Conservation (phyloP, 306 rosid genomes). For the Vigna angularis region DNA sequence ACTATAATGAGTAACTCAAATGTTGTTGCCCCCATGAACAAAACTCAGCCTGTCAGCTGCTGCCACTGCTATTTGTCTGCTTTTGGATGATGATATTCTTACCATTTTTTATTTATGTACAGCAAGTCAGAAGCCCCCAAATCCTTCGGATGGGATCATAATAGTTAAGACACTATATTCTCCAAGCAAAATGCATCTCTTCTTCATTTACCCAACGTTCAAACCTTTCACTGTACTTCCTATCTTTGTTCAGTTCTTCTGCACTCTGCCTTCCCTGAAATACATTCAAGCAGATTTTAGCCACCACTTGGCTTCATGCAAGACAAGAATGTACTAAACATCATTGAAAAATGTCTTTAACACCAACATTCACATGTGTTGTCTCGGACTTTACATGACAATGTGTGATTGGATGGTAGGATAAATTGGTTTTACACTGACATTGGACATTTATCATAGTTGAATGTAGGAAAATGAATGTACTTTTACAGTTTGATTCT, state of each 20-base stretch:
- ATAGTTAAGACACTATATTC: conserved; percentile 21
- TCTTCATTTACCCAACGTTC: conserved; percentile 57
- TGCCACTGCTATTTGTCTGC: conserved; percentile 32
- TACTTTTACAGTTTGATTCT: background rate
- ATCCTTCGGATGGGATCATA: conserved; percentile 66
- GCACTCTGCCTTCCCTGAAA: conserved; percentile 57
- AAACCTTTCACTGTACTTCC: conserved; percentile 49
- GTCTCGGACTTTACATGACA: background rate
- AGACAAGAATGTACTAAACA: background rate
- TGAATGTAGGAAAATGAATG: background rate
- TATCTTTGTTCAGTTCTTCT: conserved; percentile 43
- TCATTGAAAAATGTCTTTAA: background rate
- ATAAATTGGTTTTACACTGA: background rate
- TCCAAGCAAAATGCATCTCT: conserved; percentile 48
- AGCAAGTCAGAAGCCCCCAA: conserved; percentile 51
- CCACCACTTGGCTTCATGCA: conserved; percentile 27
- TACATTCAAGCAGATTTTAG: conserved; percentile 11
- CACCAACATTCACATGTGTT: background rate
- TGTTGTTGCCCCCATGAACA: conserved; percentile 19
- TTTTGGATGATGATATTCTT: conserved; percentile 48
- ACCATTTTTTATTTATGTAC: conserved; percentile 62
- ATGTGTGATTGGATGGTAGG: background rate
- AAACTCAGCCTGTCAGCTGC: conserved; percentile 46
- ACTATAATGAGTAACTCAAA: conserved; percentile 36
- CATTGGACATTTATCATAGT: background rate